These are phyloP conservation scores for Oidiodendron maius DNA, from an alignment of 495 filamentous ascomycete genomes.

Conservation along the genomic window DNA sequence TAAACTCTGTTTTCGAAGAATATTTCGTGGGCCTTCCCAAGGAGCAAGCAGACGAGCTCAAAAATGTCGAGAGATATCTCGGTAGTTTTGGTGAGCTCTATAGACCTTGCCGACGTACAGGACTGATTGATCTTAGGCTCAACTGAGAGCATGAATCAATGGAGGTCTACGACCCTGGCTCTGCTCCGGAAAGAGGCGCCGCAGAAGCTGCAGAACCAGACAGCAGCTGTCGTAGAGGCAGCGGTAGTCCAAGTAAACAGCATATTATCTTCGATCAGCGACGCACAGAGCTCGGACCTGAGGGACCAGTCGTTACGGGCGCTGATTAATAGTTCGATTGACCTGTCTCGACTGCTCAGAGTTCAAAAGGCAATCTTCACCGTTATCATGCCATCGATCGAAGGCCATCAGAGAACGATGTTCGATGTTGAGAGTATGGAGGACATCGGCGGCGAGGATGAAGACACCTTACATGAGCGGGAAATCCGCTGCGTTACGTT, in stretches of 20 bases:
- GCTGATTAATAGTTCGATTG: conserved; percentile 40
- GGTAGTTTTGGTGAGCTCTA: conserved; percentile 34
- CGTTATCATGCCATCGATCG: conserved; percentile 42
- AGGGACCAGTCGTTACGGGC: conserved; percentile 39
- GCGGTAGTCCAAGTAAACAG: conserved; percentile 27
- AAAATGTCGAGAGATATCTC: conserved; percentile 39
- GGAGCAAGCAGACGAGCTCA: conserved; percentile 34
- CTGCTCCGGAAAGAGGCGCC: conserved; percentile 40
- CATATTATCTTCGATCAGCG: conserved; percentile 20
- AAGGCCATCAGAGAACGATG: conserved; percentile 38
- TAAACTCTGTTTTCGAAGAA: conserved; percentile 42
- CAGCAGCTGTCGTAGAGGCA: conserved; percentile 26
- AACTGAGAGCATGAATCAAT: conserved; percentile 44
- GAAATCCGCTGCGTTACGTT: conserved; percentile 34
- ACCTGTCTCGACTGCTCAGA: conserved; percentile 41
- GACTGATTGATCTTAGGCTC: conserved; percentile 25
- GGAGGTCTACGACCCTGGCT: conserved; percentile 46
- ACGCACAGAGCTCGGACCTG: conserved; percentile 27
- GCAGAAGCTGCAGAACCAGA: conserved; percentile 35
- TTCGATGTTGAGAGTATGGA: conserved; percentile 49
- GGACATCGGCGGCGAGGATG: conserved; percentile 51
- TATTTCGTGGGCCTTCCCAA: conserved; percentile 46
- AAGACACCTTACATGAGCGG: conserved; percentile 41
- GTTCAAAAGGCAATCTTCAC: conserved; percentile 48
- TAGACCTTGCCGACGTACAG: background rate